Conservation (phyloP, 75 land plant species). For the Cupressus sempervirens region DNA sequence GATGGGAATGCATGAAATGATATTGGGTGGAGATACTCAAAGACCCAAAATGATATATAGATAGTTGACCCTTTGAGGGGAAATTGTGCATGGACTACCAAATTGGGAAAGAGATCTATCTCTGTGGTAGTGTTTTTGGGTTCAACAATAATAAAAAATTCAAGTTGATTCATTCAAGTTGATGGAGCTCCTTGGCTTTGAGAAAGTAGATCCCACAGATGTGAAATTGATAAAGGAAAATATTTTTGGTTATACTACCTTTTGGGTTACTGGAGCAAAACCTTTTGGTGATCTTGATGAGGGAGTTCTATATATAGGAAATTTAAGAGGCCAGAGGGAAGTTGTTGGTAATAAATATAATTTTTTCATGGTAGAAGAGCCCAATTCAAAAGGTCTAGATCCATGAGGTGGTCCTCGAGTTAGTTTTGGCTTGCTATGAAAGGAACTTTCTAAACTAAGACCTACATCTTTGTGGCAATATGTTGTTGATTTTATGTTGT, state of each 20-base stretch:
- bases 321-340: constrained; percentile 86
- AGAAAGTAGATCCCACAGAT: constrained; percentile 93
- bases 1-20: no score
- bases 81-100: no score
- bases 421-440: constrained; percentile 90
- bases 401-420: constrained; percentile 99
- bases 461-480: constrained; percentile 95
- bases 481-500: constrained; percentile 74
- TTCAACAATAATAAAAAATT: constrained; percentile 27
- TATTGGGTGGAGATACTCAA: no score
- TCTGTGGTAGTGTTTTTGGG: no score
- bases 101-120: no score
- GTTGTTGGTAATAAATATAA: constrained; percentile 76
- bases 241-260: constrained; percentile 93
- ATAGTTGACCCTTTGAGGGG: no score
- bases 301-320: constrained; percentile 92
- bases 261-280: constrained; percentile 93
- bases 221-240: constrained; percentile 84
- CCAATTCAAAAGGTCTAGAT: constrained; percentile 88
- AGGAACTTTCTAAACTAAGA: constrained; percentile 90
- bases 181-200: constrained; percentile 96
- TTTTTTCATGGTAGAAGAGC: constrained; percentile 97
- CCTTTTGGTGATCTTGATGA: constrained; percentile 94
- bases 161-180: constrained; percentile 87
- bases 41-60: no score